Base-by-base conservation (phyloP, 1,284 basidiomycete species). In the Sanghuangporus sanghuang region DNA sequence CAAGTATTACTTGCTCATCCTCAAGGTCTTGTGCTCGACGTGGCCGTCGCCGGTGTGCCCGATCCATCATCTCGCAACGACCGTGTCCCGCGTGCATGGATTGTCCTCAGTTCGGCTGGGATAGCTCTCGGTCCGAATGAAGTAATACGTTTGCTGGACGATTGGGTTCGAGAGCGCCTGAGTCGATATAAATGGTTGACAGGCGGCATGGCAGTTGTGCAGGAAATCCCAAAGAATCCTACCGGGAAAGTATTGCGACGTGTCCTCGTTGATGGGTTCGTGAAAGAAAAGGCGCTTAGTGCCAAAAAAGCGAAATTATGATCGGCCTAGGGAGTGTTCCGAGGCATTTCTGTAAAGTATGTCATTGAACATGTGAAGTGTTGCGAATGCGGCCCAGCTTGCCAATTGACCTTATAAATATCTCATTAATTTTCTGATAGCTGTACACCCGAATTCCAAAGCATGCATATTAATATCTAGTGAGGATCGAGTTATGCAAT, bases 171-270 rank as follows among this genome's bases (percentile, higher is more conserved):
- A 66, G 76, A 81, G 71, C 79, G 80, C 64, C 71, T 90, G 65
- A 89, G 87, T 74, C 84, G 81, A 69, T 88, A 85, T 68, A 90
- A 90, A 71, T 87, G 87, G 82, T 67, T 90, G 56, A 75, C 86
- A 27, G 89, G 89, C 2, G 89, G 89, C 0, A 82, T 89, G 23
- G 81, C 83, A 67, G 72, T 88, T n/a, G 80, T 90, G 2, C 72
- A 80, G 59, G 77, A 85, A 84, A 84, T 90, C 62, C 89, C 89
- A 4, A 90, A 90, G 70, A 82, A 79, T 1, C 84, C 86, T 0
- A 89, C 86, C 2, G 89, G 89, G 7, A 90, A 90, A 74, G 82
- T 82, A 0, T 70, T 89, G 59, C 76, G 86, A 12, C 77, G 86
- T 23, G 75, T 81, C 2, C 71, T 90, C 66, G 81, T 84, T 57